Evolutionary conservation across 2,329 filamentous ascomycete genomes (phyloP), one percentile per base, ranked within the genome.

Genomic region (Aspergillus sp.): DNA sequence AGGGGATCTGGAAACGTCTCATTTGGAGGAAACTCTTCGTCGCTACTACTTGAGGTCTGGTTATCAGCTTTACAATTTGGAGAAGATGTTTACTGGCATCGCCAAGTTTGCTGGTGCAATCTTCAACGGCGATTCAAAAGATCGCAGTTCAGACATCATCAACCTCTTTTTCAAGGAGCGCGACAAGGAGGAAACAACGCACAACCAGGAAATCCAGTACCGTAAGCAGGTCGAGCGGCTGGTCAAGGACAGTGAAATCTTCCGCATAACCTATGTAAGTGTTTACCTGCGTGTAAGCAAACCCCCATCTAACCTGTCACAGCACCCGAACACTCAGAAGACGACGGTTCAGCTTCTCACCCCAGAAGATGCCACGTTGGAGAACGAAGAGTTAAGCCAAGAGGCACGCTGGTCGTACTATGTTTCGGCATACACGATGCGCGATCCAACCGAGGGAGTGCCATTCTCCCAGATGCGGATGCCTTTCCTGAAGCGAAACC

Each of bases 61-160:
- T 6, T 99, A 93, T 89, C 91, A 92, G 68, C 78, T 98, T 40
- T 99, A 98, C 78, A 93, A 91, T 4, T 87, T 98, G 63, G 91
- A 96, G 70, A 93, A 96, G 71, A 86, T 97, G 30, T 84, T 98
- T 53, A 87, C 87, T 70, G 89, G 89, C 1, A 84, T 97, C 40
- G 89, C 89, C 58, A 89, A 92, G 57, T 88, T 93, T 58, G 91
- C 89, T 22, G 82, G 92, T 17, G 85, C 85, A n/a, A 92, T 96
- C 72, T 90, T 93, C 69, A 92, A 87, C 68, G 86, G 86, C 3
- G 95, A 99, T 67, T 83, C 86, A 47, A 96, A 96, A 77, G 95
- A 99, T 72, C 96, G 95, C 82, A 96, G 91, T 39, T 86, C 89
- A 5, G 93, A 98, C 60, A 89, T 99, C 59, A 89, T 96, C 66